Conservation (phyloP, 1,284 basidiomycete genomes). For the Rhodotorula sp. region DNA sequence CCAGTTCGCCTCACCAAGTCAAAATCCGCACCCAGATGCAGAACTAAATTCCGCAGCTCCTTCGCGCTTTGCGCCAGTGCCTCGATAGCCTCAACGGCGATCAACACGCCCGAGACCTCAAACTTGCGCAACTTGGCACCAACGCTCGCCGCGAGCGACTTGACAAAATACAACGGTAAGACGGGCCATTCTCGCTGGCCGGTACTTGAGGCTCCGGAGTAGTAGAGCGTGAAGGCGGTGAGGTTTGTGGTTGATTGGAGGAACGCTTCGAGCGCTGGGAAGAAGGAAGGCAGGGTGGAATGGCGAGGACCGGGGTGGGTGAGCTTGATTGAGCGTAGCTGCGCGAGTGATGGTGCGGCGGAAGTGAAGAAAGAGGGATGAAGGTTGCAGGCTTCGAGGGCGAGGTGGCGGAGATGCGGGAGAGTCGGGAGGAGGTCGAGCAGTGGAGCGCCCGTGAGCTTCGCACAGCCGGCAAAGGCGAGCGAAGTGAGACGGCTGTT, state of each 20-base stretch:
- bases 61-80: neutral
- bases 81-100: conserved; percentile 16
- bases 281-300: conserved; percentile 15
- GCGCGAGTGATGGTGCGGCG: conserved; percentile 11
- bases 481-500: conserved; percentile 16
- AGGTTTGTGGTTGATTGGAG: conserved; percentile 5
- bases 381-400: conserved; percentile 38
- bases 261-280: conserved; percentile 28
- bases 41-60: conserved; percentile 28
- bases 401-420: conserved; percentile 25
- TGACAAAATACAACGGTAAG: conserved; percentile 5
- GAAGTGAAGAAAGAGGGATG: conserved; percentile 19
- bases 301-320: conserved; percentile 38
- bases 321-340: conserved; percentile 30
- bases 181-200: conserved; percentile 28
- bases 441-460: conserved; percentile 20
- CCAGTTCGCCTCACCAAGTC: conserved; percentile 16
- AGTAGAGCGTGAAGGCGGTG: conserved; percentile 34
- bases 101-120: conserved; percentile 32
- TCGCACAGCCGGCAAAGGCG: conserved; percentile 34
- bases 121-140: conserved; percentile 25
- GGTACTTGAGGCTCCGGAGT: conserved; percentile 18
- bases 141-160: conserved; percentile 1
- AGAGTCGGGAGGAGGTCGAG: conserved; percentile 26
- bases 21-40: conserved; percentile 22